Evolutionary conservation across 2,329 filamentous ascomycete species (phyloP).

Genomic region (Colletotrichum plurivorum): DNA sequence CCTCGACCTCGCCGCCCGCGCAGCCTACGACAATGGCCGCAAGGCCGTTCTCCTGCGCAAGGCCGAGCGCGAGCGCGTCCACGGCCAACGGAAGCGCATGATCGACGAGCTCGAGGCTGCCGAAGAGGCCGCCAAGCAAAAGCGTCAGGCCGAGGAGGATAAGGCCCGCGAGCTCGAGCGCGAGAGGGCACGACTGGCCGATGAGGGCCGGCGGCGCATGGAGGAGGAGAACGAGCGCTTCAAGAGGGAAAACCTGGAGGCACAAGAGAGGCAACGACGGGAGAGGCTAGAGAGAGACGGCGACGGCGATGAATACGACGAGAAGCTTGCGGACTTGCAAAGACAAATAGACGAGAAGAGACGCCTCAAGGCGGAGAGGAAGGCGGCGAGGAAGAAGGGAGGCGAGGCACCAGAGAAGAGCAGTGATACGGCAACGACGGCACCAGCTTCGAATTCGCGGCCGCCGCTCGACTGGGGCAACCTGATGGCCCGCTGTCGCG

Average conservation of each 20-base stretch:
- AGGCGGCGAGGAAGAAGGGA: conserved; percentile 50
- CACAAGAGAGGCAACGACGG: conserved; percentile 17
- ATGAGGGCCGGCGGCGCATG: conserved; percentile 51
- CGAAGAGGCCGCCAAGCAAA: conserved; percentile 76
- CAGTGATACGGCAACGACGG: background rate
- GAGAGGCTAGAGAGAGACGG: conserved; percentile 46
- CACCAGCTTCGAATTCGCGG: background rate
- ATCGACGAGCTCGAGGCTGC: conserved; percentile 88
- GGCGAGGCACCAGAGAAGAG: conserved; percentile 10
- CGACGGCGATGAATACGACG: conserved; percentile 49
- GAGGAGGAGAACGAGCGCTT: conserved; percentile 56
- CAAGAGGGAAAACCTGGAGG: conserved; percentile 52
- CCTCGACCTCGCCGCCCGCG: conserved; percentile 77
- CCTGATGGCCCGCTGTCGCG: conserved; percentile 45
- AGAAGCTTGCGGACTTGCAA: conserved; percentile 41
- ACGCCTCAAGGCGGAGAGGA: conserved; percentile 53
- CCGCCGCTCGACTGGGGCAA: conserved; percentile 39
- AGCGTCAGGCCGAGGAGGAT: conserved; percentile 64
- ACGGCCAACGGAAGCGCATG: conserved; percentile 80
- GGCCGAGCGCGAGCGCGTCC: conserved; percentile 80
- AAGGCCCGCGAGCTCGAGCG: conserved; percentile 52
- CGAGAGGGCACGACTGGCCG: conserved; percentile 54
- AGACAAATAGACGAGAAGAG: conserved; percentile 53
- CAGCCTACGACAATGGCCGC: conserved; percentile 83
- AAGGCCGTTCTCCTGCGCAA: conserved; percentile 79